Percentiles rank a stretch among this genome's conserved stretches.
Evolutionary conservation across 352 stramenopile genomes (phyloP).

Genomic region (Pythium dissotocum): DNA sequence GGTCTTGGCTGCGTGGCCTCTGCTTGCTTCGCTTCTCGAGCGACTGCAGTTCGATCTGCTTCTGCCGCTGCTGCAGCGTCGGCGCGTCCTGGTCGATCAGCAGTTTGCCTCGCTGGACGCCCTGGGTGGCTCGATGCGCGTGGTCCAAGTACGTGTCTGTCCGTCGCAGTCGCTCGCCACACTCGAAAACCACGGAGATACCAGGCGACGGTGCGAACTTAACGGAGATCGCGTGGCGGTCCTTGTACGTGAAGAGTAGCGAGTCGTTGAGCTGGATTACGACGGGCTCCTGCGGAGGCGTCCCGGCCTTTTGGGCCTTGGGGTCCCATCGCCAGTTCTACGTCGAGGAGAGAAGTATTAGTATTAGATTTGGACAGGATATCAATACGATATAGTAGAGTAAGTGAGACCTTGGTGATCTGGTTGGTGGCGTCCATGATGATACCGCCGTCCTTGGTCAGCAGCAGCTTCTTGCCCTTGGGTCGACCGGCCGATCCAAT

Average conservation of each 20-base stretch:
- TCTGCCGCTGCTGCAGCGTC: slow-evolving; percentile 70
- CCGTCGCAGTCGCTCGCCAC: slow-evolving; percentile 67
- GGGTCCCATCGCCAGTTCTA: slow-evolving; percentile 61
- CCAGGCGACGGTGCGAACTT: slow-evolving; percentile 62
- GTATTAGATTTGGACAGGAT: too few species aligned
- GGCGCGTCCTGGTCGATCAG: slow-evolving; percentile 53
- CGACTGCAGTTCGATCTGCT: slow-evolving; percentile 63
- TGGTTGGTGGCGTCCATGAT: slow-evolving; percentile 48
- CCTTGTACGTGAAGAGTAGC: slow-evolving; percentile 68
- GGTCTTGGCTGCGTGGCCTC: slow-evolving; percentile 68
- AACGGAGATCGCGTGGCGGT: slow-evolving; percentile 63
- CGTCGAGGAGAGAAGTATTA: background rate
- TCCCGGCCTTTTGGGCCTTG: slow-evolving; percentile 65
- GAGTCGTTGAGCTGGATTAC: slow-evolving; percentile 73
- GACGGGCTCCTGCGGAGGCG: slow-evolving; percentile 53
- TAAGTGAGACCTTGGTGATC: slow-evolving; percentile 48
- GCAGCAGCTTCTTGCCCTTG: slow-evolving; percentile 57
- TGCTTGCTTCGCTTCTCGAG: slow-evolving; percentile 76
- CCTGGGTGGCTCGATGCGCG: slow-evolving; percentile 36
- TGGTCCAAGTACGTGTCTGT: slow-evolving; percentile 74
- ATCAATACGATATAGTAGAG: background rate
- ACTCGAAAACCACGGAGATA: slow-evolving; percentile 63
- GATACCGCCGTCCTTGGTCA: slow-evolving; percentile 67
- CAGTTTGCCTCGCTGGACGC: slow-evolving; percentile 54
- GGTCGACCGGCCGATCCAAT: slow-evolving; percentile 56